These are phyloP conservation scores for Penicillium rolfsii DNA, from an alignment of 2,329 filamentous ascomycete genomes.

Conservation along the genomic window DNA sequence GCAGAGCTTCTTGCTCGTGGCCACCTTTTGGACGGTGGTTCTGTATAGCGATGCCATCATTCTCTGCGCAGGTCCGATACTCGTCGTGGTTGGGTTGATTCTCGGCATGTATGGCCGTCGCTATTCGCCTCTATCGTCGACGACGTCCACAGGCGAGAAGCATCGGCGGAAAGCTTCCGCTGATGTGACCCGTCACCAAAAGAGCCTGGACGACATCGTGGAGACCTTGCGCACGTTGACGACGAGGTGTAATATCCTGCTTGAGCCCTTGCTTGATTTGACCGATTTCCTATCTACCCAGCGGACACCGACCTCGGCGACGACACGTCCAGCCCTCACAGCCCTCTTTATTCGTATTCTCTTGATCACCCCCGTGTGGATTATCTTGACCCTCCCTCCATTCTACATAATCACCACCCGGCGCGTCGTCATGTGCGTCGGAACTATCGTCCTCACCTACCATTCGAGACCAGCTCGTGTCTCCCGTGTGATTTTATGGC, in stretches of 20 bases:
- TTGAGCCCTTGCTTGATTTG: constrained; percentile 84
- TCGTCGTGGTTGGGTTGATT: constrained; percentile 78
- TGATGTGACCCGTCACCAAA: constrained; percentile 78
- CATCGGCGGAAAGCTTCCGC: constrained; percentile 54
- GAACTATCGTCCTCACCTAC: constrained; percentile 86
- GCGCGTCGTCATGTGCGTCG: constrained; percentile 79
- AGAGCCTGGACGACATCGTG: constrained; percentile 95
- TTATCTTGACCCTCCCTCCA: constrained; percentile 78
- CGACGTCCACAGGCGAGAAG: constrained; percentile 72
- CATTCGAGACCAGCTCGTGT: constrained; percentile 86
- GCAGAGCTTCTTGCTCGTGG: constrained; percentile 92
- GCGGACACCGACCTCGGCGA: constrained; percentile 85
- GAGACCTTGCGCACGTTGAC: constrained; percentile 91
- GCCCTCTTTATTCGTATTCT: constrained; percentile 87
- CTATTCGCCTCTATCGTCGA: constrained; percentile 88
- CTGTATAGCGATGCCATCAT: constrained; percentile 87
- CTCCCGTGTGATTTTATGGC: constrained; percentile 85
- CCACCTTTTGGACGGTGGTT: constrained; percentile 80
- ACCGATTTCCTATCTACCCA: constrained; percentile 94
- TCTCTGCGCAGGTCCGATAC: constrained; percentile 77
- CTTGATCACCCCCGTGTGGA: constrained; percentile 86
- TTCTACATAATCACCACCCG: constrained; percentile 83
- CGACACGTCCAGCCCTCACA: constrained; percentile 85
- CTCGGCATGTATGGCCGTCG: constrained; percentile 88
- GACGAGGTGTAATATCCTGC: constrained; percentile 83